Evolutionary conservation across 768 basidiomycete genomes (phyloP).

Genomic region (Auriculariales sp.): DNA sequence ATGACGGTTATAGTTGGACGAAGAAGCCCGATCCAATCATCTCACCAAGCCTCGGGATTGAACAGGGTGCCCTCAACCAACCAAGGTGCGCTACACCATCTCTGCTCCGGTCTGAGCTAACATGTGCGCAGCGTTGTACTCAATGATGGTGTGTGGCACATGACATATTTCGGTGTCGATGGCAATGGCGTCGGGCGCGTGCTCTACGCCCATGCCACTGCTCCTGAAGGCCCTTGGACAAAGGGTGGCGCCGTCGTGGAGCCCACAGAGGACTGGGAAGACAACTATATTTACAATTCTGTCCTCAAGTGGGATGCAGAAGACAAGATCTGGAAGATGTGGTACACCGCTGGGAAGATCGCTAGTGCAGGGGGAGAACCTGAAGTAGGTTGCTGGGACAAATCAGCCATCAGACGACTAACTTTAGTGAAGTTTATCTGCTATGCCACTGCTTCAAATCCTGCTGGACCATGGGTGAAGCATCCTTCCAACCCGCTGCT

Average conservation of each 20-base stretch:
- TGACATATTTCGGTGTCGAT: neutral
- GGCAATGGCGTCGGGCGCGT: neutral
- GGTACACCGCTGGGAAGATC: conserved; percentile 1
- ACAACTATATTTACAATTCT: conserved; percentile 1
- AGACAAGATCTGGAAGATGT: neutral
- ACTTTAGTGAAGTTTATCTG: too few relatives aligned
- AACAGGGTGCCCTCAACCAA: neutral
- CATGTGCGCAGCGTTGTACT: neutral
- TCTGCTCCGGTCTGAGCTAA: too few relatives aligned
- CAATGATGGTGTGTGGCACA: neutral
- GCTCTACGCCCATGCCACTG: neutral
- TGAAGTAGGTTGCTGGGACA: too few relatives aligned
- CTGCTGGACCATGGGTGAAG: neutral
- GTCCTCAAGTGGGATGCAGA: neutral
- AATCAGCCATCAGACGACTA: too few relatives aligned
- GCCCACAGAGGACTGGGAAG: neutral
- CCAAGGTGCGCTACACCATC: too few relatives aligned
- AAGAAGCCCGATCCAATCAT: neutral
- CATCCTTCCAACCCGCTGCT: neutral
- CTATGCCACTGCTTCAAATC: neutral
- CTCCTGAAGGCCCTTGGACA: neutral
- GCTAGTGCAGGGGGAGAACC: neutral
- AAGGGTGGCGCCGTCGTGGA: neutral
- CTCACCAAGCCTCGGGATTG: neutral
- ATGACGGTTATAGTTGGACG: neutral